Evolutionary conservation across 2,329 filamentous ascomycete species (phyloP), one percentile per base, ranked within the genome.

Genomic region (Rutstroemia sp.): DNA sequence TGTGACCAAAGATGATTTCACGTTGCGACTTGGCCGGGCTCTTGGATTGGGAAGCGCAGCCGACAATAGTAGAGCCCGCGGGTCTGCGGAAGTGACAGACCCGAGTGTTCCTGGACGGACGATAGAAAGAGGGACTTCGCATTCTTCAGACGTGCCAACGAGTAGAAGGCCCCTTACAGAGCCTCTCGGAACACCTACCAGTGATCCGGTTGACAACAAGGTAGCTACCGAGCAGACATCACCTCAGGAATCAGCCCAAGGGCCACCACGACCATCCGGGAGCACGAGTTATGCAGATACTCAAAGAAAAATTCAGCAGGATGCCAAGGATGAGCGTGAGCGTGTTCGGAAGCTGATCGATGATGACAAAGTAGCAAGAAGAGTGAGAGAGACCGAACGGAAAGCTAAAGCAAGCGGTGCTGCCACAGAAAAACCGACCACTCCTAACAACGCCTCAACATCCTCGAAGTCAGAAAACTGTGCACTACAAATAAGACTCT

Each of bases 401-500:
- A 77, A 78, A 68, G 71, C 71, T 57, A 73, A 73, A 64, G 71
- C 58, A 21, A 49, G 34, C 23, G 21, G 27, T 17, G 10, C 48
- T 17, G 17, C 12, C 16, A 21, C 25, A 10, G 53, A 38, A 10
- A n/a, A 45, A 27, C 16, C 39, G 14, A n/a, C 36, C 2, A 12
- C 16, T 23, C 21, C 27, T 4, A 16, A 17, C 5, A 48, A 23
- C n/a, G 57, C 47, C 60, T 12, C 5, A 5, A 59, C 42, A 52
- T 48, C 45, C 12, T 30, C 58, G 38, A 61, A 58, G 9, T 48
- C 51, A 66, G 58, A 60, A 47, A 69, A 70, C 39, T 84, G 82
- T 61, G 80, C 86, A 17, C 74, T 96, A 1, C 89, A 94, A 65
- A 81, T 96, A 17, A 82, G 92, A 7, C 76, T 96, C 0, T 88